These are phyloP conservation scores for Aspergillus ochraceoroseus DNA, from an alignment of 2,329 filamentous ascomycete species.

Conservation along the genomic window DNA sequence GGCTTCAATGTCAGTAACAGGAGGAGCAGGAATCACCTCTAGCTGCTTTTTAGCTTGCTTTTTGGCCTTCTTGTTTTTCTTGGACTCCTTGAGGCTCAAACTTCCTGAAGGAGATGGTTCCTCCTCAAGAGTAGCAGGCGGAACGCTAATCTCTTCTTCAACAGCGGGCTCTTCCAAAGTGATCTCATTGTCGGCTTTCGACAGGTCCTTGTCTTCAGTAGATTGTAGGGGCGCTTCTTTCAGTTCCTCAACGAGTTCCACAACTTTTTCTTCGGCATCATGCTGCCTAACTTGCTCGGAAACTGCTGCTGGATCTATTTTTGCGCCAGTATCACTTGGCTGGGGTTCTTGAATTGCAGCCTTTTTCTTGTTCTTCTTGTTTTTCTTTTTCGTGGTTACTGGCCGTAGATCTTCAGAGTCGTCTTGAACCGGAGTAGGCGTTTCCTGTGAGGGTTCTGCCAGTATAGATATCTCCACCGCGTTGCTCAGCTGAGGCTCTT, in stretches of 20 bases:
- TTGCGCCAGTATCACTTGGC: not conserved
- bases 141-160: not conserved
- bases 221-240: not conserved
- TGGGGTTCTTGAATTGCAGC: conserved; percentile 12
- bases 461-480: not conserved
- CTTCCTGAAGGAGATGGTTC: not conserved
- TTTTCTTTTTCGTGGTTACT: conserved; percentile 23
- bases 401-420: conserved; percentile 10
- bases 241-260: not conserved
- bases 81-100: conserved; percentile 18
- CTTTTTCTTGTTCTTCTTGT: conserved; percentile 28
- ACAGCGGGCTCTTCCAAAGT: not conserved
- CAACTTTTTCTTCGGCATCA: not conserved
- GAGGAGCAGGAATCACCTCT: not conserved
- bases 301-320: conserved; percentile 3
- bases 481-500: not conserved
- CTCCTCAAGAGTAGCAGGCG: conserved; percentile 2
- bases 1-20: not conserved
- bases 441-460: conserved; percentile 1
- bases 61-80: conserved; percentile 24
- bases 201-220: not conserved
- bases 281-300: not conserved
- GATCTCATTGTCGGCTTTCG: not conserved
- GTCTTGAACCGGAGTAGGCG: conserved; percentile 1
- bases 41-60: conserved; percentile 16